Conservation (phyloP, 1,284 basidiomycete genomes). For the Marasmius fiardii region DNA sequence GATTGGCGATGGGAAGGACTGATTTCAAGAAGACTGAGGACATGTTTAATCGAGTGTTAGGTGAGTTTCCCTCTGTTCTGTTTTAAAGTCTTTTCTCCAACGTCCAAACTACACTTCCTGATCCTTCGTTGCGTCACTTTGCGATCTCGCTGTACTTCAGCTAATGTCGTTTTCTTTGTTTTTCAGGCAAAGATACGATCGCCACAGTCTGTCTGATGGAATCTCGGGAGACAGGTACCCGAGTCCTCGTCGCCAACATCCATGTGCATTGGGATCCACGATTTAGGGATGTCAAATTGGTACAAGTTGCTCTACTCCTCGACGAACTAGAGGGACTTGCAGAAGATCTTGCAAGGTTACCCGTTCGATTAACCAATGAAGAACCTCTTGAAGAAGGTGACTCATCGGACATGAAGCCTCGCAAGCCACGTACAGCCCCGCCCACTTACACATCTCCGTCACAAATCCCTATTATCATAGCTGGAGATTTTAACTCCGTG, state of each 20-base stretch:
- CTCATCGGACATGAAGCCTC: constrained; percentile 13
- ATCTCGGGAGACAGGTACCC: constrained; percentile 81
- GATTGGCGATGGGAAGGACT: constrained; percentile 88
- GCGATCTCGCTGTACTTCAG: too few species aligned
- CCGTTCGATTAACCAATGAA: constrained; percentile 46
- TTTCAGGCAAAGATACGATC: constrained; percentile 85
- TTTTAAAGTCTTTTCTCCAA: too few species aligned
- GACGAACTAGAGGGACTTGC: constrained; percentile 93
- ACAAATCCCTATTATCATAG: constrained; percentile 91
- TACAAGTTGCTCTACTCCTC: constrained; percentile 89
- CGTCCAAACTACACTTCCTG: too few species aligned
- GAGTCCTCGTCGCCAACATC: constrained; percentile 87
- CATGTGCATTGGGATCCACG: constrained; percentile 95
- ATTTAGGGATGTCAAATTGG: constrained; percentile 96
- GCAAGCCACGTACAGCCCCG: constrained; percentile 35
- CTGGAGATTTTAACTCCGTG: constrained; percentile 94
- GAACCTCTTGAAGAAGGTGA: constrained; percentile 20
- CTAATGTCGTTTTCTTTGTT: too few species aligned
- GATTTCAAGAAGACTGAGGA: constrained; percentile 99
- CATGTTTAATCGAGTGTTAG: constrained; percentile 97
- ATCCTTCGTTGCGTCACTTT: too few species aligned
- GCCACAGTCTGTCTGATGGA: constrained; percentile 89
- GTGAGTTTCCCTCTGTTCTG: neutral
- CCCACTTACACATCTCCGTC: constrained; percentile 78
- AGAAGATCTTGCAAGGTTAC: constrained; percentile 81